Base-by-base conservation (phyloP, 768 basidiomycete species). In the Lentinula edodes region DNA sequence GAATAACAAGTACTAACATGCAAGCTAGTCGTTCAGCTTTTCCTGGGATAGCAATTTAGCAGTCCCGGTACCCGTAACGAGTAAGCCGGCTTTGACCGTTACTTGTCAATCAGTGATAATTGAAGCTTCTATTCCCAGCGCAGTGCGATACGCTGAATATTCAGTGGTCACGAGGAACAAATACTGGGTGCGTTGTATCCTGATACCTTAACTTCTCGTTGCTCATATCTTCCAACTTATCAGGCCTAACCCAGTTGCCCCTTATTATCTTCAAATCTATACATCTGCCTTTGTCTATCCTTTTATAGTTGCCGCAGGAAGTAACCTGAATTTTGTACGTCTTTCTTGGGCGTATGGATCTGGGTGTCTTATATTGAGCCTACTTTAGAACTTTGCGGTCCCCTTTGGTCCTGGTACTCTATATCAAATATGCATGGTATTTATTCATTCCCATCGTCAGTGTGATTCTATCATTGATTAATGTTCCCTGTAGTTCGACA, bases 201-300 rank as follows among this genome's bases (percentile, higher is more conserved):
- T 20, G 13, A 48, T 43, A 57, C 46, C 39, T 43, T 28, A n/a
- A 51, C 38, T 57, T 46, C 39, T 53, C 32, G 52, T n/a, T 61
- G n/a, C 20, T n/a, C 51, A 57, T 23, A 60, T 42, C 63, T 39
- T 51, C 60, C 62, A n/a, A 12, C 18, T 20, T 54, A 51, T 18
- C 55, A 87, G 86, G 5, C 84, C 83, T 7, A 80, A 81, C 64
- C 82, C 83, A 3, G 71, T 70, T 6, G 76, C 83, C 5, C 86
- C 86, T 15, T 87, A 85, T 68, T 83, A 71, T 66, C 78, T 87
- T 4, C 83, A 85, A 66, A 75, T 87, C 8, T 86, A 83, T 66
- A 83, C 84, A 13, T 85, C 84, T 38, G 69, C 77, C 18, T 83
- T 77, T 66, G 69, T 80, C 20, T 77, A 82, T 43, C 84, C 85